These are phyloP conservation scores for Acrocalymma vagum DNA, from an alignment of 2,329 filamentous ascomycete species.

Conservation along the genomic window DNA sequence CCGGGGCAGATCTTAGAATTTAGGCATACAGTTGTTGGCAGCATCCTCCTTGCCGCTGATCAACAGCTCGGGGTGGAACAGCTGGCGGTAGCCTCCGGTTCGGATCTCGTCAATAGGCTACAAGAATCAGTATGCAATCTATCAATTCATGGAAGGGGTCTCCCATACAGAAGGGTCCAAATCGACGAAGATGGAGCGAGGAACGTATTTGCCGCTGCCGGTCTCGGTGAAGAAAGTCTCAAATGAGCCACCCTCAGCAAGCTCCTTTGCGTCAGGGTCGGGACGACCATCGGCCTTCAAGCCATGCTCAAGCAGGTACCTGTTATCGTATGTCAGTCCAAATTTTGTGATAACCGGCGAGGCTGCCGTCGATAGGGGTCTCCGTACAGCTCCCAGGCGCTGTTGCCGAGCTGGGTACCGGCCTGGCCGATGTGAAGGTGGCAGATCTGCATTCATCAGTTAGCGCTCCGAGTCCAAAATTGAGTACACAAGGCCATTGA, in stretches of 20 bases:
- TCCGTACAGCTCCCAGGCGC: slow-evolving; percentile 79
- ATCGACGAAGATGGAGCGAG: slow-evolving; percentile 76
- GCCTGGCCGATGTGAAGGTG: slow-evolving; percentile 76
- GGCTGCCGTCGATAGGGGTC: slow-evolving; percentile 23
- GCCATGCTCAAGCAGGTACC: slow-evolving; percentile 77
- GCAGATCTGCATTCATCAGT: slow-evolving; percentile 68
- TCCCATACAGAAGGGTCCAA: slow-evolving; percentile 70
- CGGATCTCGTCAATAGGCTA: slow-evolving; percentile 77
- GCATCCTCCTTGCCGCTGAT: slow-evolving; percentile 81
- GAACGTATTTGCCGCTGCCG: slow-evolving; percentile 75
- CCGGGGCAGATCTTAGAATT: too few relatives aligned
- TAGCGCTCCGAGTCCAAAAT: background rate
- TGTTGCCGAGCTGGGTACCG: slow-evolving; percentile 78
- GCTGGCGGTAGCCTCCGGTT: slow-evolving; percentile 71
- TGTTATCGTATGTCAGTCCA: slow-evolving; percentile 45
- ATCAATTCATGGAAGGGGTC: background rate
- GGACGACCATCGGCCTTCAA: slow-evolving; percentile 71
- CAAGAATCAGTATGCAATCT: slow-evolving; percentile 22
- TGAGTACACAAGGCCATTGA: too few relatives aligned
- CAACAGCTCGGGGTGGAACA: slow-evolving; percentile 77
- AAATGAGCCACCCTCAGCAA: slow-evolving; percentile 70
- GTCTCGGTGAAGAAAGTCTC: slow-evolving; percentile 81
- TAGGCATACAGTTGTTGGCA: slow-evolving; percentile 72
- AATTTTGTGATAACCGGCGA: slow-evolving; percentile 15
- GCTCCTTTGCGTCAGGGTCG: slow-evolving; percentile 67